These are phyloP conservation scores for Hsuehochloa calcarea DNA, from an alignment of 176 grass and related monocot genomes.

Conservation along the genomic window DNA sequence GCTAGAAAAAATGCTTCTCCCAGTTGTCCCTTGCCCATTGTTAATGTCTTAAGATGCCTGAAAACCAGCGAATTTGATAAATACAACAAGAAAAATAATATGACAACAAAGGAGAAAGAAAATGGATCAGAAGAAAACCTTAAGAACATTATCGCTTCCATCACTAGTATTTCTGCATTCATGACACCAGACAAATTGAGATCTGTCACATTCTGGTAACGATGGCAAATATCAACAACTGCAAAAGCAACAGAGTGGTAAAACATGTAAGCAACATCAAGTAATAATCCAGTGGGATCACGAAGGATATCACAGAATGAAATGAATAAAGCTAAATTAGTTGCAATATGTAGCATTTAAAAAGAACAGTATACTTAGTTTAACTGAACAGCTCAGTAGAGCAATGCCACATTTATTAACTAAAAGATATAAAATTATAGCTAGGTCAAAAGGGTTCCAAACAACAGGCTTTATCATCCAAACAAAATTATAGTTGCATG, in stretches of 20 bases:
- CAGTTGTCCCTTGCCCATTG: conserved; percentile 71
- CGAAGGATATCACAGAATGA: not conserved
- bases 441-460: not conserved
- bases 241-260: conserved; percentile 39
- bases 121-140: conserved; percentile 43
- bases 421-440: not conserved
- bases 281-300: not conserved
- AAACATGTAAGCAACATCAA: conserved; percentile 13
- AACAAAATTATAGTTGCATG: not conserved
- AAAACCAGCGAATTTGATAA: conserved; percentile 3
- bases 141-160: conserved; percentile 67
- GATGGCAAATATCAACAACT: conserved; percentile 79
- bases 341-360: not conserved
- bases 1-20: conserved; percentile 74
- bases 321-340: not conserved
- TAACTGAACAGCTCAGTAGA: not conserved
- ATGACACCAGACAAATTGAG: conserved; percentile 68
- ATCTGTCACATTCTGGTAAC: conserved; percentile 69
- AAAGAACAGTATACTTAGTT: conserved; percentile 6
- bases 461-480: not conserved
- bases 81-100: conserved; percentile 8
- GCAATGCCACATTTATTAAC: not conserved
- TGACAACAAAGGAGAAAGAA: not conserved
- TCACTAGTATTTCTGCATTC: conserved; percentile 68
- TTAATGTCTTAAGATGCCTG: conserved; percentile 73